Percentiles rank a stretch among this genome's conserved stretches.
Evolutionary conservation across 805 yeast genomes (phyloP).

Genomic region (Starmerella powellii): DNA sequence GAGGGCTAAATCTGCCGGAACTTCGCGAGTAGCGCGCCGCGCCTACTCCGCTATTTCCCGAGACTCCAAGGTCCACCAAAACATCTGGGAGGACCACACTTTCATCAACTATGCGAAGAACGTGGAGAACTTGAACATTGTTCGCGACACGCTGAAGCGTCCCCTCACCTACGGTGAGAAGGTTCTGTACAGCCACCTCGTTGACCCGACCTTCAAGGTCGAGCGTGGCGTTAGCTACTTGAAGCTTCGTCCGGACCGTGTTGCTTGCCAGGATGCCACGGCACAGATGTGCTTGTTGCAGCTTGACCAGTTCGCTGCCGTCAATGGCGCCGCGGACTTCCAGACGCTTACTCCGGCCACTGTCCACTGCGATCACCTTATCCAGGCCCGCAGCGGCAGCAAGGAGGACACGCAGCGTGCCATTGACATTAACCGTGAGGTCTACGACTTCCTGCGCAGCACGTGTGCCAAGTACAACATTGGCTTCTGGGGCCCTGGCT

Average conservation of each 20-base stretch:
- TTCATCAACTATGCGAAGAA: conserved; percentile 87
- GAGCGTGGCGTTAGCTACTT: conserved; percentile 82
- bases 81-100: conserved; percentile 48
- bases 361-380: conserved; percentile 95
- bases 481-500: conserved; percentile 98
- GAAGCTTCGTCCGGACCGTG: conserved; percentile 93
- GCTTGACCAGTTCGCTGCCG: conserved; percentile 26
- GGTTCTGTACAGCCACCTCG: conserved; percentile 87
- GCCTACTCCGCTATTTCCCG: conserved; percentile 32
- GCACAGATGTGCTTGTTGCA: conserved; percentile 97
- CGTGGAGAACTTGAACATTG: conserved; percentile 76
- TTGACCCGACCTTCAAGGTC: conserved; percentile 76
- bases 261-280: conserved; percentile 98
- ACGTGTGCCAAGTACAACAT: conserved; percentile 92
- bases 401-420: conserved; percentile 74
- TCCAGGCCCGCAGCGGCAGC: conserved; percentile 92
- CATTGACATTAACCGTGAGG: conserved; percentile 82
- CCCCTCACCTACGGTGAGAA: conserved; percentile 95
- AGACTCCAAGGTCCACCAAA: conserved; percentile 69
- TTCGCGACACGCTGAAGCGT: conserved; percentile 65
- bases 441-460: conserved; percentile 76
- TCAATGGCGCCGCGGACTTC: conserved; percentile 32
- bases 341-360: conserved; percentile 90
- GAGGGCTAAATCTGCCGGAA: conserved; percentile 15
- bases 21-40: conserved; percentile 19